phyloP scores from a whole-genome alignment of 495 filamentous ascomycete genomes.

The Apodospora peruviana region DNA sequence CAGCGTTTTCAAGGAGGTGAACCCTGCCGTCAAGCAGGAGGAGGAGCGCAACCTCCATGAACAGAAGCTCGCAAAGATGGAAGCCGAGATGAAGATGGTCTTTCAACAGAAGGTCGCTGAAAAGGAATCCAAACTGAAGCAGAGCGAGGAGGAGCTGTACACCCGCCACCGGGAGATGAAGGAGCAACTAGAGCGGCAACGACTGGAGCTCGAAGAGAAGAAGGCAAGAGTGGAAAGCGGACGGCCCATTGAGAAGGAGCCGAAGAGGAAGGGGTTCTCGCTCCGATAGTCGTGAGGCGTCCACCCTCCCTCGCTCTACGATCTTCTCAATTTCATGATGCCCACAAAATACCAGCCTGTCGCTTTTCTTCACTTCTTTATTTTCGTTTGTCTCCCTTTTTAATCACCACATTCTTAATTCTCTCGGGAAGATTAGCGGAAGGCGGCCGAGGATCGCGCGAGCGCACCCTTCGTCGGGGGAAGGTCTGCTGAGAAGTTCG shows the following conservation, averaged over 20 bases:
- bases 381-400: constrained; percentile 40
- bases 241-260: constrained; percentile 92
- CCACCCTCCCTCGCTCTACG: constrained; percentile 29
- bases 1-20: constrained; percentile 99
- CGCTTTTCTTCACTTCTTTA: constrained; percentile 33
- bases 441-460: constrained; percentile 16
- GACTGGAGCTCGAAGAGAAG: constrained; percentile 94
- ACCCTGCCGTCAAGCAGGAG: constrained; percentile 99
- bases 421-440: constrained; percentile 24
- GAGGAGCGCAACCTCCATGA: constrained; percentile 97
- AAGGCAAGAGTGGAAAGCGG: constrained; percentile 89
- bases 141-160: constrained; percentile 98
- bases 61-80: constrained; percentile 99
- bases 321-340: constrained; percentile 43
- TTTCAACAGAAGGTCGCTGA: constrained; percentile 99
- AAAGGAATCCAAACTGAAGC: constrained; percentile 98
- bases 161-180: constrained; percentile 99
- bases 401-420: constrained; percentile 45
- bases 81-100: constrained; percentile 99
- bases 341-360: constrained; percentile 45
- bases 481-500: no score
- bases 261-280: constrained; percentile 96
- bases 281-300: constrained; percentile 62
- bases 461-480: neutral
- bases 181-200: constrained; percentile 93